Evolutionary conservation across 257 asterid genomes (phyloP).

Genomic region (Galeopsis tetrahit): DNA sequence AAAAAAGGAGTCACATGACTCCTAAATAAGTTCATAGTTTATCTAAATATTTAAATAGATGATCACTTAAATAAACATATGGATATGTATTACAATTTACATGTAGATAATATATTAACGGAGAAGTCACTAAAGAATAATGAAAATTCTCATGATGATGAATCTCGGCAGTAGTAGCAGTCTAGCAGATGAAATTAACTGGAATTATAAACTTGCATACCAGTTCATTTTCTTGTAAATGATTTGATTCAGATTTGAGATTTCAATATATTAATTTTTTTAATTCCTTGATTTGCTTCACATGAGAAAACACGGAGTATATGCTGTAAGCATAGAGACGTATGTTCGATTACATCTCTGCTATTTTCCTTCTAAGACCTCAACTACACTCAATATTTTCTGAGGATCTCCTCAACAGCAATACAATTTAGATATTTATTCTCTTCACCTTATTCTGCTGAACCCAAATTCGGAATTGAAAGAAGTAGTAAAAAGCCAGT

Average conservation of each 20-base stretch:
- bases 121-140: not conserved
- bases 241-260: not conserved
- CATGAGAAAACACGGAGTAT: conserved; percentile 1
- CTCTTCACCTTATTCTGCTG: conserved; percentile 9
- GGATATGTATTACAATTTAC: not conserved
- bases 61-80: not conserved
- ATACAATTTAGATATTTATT: not conserved
- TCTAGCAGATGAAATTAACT: not conserved
- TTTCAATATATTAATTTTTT: not conserved
- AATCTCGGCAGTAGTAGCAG: not conserved
- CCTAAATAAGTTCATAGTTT: not conserved
- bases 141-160: not conserved
- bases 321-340: not conserved
- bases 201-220: conserved; percentile 2
- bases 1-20: not conserved
- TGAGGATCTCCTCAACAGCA: not conserved
- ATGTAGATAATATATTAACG: not conserved
- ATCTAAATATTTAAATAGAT: not conserved
- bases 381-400: conserved; percentile 2
- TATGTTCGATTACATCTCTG: not conserved
- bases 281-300: conserved; percentile 11
- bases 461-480: conserved; percentile 13
- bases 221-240: conserved; percentile 5
- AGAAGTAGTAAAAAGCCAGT: not conserved
- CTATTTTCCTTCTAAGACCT: not conserved